Percentiles rank a stretch among this genome's conserved stretches.
Conservation (phyloP, 441 rosid genomes). For the Gossypium trilobum region DNA sequence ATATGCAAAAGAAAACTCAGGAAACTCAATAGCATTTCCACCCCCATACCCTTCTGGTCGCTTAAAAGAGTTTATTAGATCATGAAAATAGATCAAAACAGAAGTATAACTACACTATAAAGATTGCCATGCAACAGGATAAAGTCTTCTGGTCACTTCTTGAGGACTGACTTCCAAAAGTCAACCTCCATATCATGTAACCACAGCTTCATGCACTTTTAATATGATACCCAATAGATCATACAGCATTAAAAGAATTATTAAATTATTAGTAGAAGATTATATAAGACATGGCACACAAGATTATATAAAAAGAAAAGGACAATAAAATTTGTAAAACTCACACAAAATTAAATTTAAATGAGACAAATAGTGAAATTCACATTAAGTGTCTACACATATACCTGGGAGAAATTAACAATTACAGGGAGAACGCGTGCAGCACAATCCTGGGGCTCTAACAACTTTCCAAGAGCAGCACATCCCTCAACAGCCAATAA, state of each 20-base stretch:
- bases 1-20: not conserved
- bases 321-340: not conserved
- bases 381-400: not conserved
- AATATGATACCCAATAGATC: not conserved
- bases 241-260: not conserved
- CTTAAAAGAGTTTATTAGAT: not conserved
- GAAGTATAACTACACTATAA: not conserved
- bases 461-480: conserved; percentile 84
- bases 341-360: not conserved
- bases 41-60: not conserved
- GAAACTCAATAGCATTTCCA: not conserved
- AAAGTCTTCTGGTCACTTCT: not conserved
- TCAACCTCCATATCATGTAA: not conserved
- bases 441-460: conserved; percentile 82
- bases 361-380: not conserved
- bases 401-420: conserved; percentile 86
- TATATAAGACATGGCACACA: not conserved
- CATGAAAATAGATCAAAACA: conserved; percentile 6
- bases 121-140: not conserved
- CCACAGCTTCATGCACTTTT: not conserved
- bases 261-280: not conserved
- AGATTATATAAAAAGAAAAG: not conserved
- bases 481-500: conserved; percentile 94
- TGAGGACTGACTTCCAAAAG: not conserved
- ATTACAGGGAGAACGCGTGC: conserved; percentile 79